Evolutionary conservation across 164 flowering plant genomes (phyloP), one percentile per base, ranked within the genome.

Genomic region (Dillenia turbinata): DNA sequence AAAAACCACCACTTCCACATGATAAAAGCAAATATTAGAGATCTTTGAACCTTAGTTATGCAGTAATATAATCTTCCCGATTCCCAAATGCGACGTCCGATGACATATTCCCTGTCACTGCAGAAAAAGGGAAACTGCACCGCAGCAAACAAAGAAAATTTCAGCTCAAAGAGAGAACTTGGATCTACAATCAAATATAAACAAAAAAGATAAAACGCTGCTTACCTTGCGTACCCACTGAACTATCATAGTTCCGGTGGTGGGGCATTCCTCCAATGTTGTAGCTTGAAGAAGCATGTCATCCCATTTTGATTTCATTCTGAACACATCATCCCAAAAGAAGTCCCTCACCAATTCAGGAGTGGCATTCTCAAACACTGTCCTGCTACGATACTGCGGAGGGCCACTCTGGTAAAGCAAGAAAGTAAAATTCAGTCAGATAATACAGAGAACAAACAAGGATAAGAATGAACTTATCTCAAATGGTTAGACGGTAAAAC

Each of bases 241-340:
- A 13, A 89, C 90, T 9, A 85, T 59, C 91, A 87, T 84, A 51
- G 88, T 80, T 65, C 96, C 96, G 2, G 93, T 83, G 10, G 72
- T 61, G 17, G 80, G 73, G 66, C 90, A 87, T 64, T 75, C 83
- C 50, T 85, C 85, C 54, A 89, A n/a, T 10, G 77, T 83, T 16
- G 59, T 49, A 47, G 80, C 64, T 59, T 69, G n/a, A 17, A 70
- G 47, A 57, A 87, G 86, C 96, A 87, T 87, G 66, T 84, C 80
- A 76, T 89, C 96, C 93, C 93, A 89, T 64, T 83, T 73, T 91
- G 91, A 89, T 64, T 83, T 73, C 1, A 73, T 22, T 54, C 96
- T 75, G 65, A 89, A 89, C 19, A 75, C 79, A 66, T 89, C 93
- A 54, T 89, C 96, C 93, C 96, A 89, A 63, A 87, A 87, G 67